Conservation (phyloP, 148 eudicot genomes). For the Arctostaphylos glauca region DNA sequence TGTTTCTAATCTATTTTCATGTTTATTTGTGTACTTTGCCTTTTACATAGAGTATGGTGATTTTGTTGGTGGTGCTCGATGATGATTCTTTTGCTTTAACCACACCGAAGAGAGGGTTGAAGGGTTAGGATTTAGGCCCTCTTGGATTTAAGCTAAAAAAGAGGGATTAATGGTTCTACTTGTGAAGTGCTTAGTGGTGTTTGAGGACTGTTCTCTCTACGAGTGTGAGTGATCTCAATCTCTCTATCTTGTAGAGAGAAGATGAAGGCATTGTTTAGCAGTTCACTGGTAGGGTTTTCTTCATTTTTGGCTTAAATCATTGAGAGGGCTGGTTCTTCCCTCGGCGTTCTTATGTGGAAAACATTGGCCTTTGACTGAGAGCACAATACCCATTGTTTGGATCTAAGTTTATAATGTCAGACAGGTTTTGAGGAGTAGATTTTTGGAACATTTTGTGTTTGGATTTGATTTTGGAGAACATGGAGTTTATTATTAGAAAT, state of each 20-base stretch:
- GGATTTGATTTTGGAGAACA: too few relatives aligned
- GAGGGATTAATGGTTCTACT: background rate
- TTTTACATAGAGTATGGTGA: background rate
- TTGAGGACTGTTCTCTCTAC: conserved; percentile 29
- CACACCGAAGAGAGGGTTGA: conserved; percentile 37
- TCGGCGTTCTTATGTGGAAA: conserved; percentile 37
- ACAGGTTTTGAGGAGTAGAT: background rate
- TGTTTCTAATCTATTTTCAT: background rate
- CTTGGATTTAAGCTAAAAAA: conserved; percentile 16
- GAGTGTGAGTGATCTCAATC: background rate
- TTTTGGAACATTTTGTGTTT: too few relatives aligned
- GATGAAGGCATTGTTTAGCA: conserved; percentile 23
- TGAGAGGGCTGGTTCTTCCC: background rate
- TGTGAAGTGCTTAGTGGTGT: conserved; percentile 16
- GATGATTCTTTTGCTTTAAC: conserved; percentile 52
- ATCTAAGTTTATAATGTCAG: background rate
- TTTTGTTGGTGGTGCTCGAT: conserved; percentile 26
- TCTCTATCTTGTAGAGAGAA: conserved; percentile 5
- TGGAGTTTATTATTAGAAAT: too few relatives aligned
- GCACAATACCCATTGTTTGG: background rate
- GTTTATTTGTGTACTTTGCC: too few relatives aligned
- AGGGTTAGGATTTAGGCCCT: background rate
- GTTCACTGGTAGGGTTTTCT: background rate
- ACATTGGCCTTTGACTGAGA: conserved; percentile 16
- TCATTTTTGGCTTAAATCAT: conserved; percentile 10